Percentiles rank a stretch among this genome's conserved stretches.
Conservation (phyloP, 2,329 filamentous ascomycete genomes). For the Alternaria triticimaculans region DNA sequence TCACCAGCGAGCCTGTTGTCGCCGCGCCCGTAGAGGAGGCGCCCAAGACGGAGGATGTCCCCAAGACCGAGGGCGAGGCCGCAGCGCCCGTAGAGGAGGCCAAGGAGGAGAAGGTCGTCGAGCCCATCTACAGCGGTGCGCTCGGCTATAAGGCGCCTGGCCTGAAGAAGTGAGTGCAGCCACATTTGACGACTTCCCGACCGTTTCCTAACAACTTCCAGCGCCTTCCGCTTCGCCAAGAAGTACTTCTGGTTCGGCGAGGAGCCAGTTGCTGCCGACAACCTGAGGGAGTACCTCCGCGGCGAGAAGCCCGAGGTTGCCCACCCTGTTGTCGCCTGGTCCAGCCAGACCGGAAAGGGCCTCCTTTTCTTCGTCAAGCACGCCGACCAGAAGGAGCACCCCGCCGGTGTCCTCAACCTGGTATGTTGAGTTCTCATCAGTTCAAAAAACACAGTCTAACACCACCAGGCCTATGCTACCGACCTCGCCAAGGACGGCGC, state of each 20-base stretch:
- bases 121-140: conserved; percentile 80
- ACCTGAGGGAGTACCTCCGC: conserved; percentile 79
- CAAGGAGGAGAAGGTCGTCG: conserved; percentile 58
- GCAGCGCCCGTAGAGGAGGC: conserved; percentile 45
- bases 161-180: conserved; percentile 78
- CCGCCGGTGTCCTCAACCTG: conserved; percentile 82
- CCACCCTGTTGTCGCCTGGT: conserved; percentile 85
- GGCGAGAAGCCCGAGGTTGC: conserved; percentile 83
- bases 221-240: conserved; percentile 89
- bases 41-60: conserved; percentile 51
- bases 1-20: conserved; percentile 42
- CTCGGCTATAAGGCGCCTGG: conserved; percentile 90
- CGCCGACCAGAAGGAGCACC: conserved; percentile 78
- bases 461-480: conserved; percentile 64
- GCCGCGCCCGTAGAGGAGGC: conserved; percentile 53
- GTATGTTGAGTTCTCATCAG: conserved; percentile 59
- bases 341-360: conserved; percentile 91
- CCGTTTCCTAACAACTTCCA: conserved; percentile 48
- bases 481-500: conserved; percentile 78
- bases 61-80: conserved; percentile 43
- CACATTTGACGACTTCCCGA: not conserved
- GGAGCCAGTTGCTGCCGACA: conserved; percentile 73
- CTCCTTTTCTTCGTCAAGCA: conserved; percentile 91
- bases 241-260: conserved; percentile 79
- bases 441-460: conserved; percentile 40